Percentiles rank a stretch among this genome's conserved stretches.
phyloP scores from a whole-genome alignment of 1,284 basidiomycete genomes.

The Neolentinus lepideus region DNA sequence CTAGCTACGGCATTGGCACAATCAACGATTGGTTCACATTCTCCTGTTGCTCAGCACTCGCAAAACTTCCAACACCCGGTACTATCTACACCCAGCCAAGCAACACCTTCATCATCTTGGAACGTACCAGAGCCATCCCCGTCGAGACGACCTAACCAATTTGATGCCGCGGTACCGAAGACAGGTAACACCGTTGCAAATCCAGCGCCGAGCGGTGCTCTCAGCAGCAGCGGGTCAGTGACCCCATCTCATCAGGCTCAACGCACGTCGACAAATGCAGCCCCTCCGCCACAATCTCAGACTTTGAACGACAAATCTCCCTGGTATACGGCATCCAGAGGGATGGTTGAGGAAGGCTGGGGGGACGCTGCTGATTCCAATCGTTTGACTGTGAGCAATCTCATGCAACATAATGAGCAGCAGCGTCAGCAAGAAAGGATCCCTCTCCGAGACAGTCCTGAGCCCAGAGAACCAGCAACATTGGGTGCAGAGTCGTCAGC shows the following conservation, averaged over 20 bases:
- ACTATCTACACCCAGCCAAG: not conserved
- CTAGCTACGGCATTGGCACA: conserved; percentile 6
- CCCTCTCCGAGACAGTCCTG: conserved; percentile 5
- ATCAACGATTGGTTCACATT: conserved; percentile 10
- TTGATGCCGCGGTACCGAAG: conserved; percentile 30
- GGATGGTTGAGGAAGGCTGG: conserved; percentile 38
- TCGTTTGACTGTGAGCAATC: conserved; percentile 46
- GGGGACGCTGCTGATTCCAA: conserved; percentile 32
- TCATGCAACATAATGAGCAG: conserved; percentile 52
- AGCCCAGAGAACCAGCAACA: conserved; percentile 12
- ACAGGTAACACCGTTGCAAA: conserved; percentile 17
- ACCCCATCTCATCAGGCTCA: not conserved
- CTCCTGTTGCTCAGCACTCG: not conserved
- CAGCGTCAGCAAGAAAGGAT: conserved; percentile 23
- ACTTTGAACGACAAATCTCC: conserved; percentile 35
- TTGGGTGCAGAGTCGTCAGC: conserved; percentile 3
- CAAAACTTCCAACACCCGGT: not conserved
- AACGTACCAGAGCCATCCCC: conserved; percentile 22
- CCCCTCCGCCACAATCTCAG: conserved; percentile 21
- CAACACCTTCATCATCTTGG: conserved; percentile 14
- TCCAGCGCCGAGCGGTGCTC: conserved; percentile 1
- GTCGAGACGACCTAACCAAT: conserved; percentile 33
- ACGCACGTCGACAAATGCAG: conserved; percentile 11
- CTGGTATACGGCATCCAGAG: conserved; percentile 44
- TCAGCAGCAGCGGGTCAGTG: not conserved